Base-by-base conservation (phyloP, 768 basidiomycete genomes). In the Serpula lacrymans region DNA sequence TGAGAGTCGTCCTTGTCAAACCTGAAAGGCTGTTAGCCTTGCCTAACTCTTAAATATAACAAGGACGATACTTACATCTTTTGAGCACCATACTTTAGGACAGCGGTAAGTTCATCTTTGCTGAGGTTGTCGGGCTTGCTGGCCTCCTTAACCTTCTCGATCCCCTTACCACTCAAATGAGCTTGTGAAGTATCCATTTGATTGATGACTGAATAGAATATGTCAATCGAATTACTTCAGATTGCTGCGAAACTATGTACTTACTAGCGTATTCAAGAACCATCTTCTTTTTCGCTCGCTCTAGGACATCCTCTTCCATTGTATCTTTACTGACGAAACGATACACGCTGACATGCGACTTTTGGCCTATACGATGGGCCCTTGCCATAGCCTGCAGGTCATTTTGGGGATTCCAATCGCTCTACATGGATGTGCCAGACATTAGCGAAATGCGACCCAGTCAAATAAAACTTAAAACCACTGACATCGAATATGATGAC, bases 111-210 rank as follows among this genome's bases (percentile, higher is more conserved):
- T 61, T 99, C 96, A 52, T 98, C 96, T 67, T 94, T 96, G 65
- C 88, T 93, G 47, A 91, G 68, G 64, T 87, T 85, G 50, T 86
- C 86, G 2, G 88, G 78, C 59, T 90, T 92, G 46, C 73, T 64
- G 16, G 76, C 62, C 37, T 88, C 87, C 57, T 84, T 88, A 42
- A 63, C 52, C 52, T 74, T 72, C 22, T 74, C 63, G 22, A 61
- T 64, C 14, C 77, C 74, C 55, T 91, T 92, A 42, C 87, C 84
- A 58, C 90, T 84, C 39, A 99, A 80, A 65, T 97, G 90, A 30
- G 90, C 89, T 50, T 97, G 96, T 29, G 94, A 93, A 17, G 96
- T 99, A 67, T 99, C 96, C 88, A 98, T 96, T 68, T 98, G 95
- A 66, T 97, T 96, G 72, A 99, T 97, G 70, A 99, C 93, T 96